phyloP scores from a whole-genome alignment of 2,329 filamentous ascomycete species.

The Trichophyton simii region DNA sequence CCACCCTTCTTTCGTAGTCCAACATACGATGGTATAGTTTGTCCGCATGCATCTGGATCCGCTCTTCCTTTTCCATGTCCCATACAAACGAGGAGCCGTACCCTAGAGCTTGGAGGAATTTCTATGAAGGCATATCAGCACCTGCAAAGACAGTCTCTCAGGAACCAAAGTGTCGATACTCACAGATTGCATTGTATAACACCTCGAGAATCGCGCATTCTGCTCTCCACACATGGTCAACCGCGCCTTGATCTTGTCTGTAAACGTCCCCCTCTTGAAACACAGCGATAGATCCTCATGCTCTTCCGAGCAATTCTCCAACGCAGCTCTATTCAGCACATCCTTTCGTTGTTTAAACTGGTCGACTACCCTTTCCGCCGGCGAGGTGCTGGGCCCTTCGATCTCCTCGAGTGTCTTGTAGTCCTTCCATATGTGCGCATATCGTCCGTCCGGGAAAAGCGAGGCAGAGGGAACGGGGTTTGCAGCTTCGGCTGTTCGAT shows the following conservation, averaged over 20 bases:
- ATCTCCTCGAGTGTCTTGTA: conserved; percentile 64
- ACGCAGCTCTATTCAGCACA: conserved; percentile 63
- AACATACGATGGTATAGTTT: conserved; percentile 78
- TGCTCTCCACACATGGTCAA: conserved; percentile 72
- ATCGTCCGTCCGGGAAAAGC: conserved; percentile 56
- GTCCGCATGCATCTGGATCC: conserved; percentile 93
- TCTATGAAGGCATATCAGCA: conserved; percentile 33
- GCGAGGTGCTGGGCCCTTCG: conserved; percentile 59
- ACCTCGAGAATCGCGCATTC: conserved; percentile 66
- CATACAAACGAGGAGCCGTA: conserved; percentile 61
- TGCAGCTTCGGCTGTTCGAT: conserved; percentile 12
- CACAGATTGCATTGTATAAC: conserved; percentile 78
- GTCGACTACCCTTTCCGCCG: conserved; percentile 72
- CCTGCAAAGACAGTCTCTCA: background rate
- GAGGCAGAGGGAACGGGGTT: conserved; percentile 39
- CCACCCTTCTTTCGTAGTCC: conserved; percentile 62
- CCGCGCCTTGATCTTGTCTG: conserved; percentile 40
- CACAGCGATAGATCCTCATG: conserved; percentile 74
- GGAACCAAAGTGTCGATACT: conserved; percentile 15
- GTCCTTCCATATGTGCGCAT: conserved; percentile 83
- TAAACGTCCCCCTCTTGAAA: conserved; percentile 58
- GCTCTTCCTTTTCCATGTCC: conserved; percentile 59
- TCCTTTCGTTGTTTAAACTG: conserved; percentile 72
- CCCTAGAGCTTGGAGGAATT: conserved; percentile 80
- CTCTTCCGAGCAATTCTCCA: conserved; percentile 87